phyloP scores from a whole-genome alignment of 345 rosid species.

The Salix dunnii region DNA sequence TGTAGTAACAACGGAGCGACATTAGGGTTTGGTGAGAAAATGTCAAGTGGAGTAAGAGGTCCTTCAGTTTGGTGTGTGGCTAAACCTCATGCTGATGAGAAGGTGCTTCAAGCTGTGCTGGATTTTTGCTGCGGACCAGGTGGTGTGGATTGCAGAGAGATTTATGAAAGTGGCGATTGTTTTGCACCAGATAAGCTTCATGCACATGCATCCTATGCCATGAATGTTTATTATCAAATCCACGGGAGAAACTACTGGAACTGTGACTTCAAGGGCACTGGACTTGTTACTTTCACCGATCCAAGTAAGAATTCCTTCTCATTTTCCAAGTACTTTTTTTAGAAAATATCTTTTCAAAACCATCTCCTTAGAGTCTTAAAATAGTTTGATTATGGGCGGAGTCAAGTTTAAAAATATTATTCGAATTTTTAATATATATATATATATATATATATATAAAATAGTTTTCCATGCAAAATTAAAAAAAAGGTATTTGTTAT shows the following conservation, averaged over 20 bases:
- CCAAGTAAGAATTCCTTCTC: conserved; percentile 41
- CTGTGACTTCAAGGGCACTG: conserved; percentile 66
- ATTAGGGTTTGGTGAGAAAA: conserved; percentile 28
- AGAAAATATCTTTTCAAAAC: too few relatives aligned
- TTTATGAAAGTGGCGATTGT: conserved; percentile 43
- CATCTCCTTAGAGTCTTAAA: too few relatives aligned
- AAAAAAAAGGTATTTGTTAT: too few relatives aligned
- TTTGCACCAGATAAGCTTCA: conserved; percentile 51
- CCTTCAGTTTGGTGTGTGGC: conserved; percentile 77
- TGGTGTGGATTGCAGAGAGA: conserved; percentile 66
- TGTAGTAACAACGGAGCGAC: conserved; percentile 44
- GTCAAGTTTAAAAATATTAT: too few relatives aligned
- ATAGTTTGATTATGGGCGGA: background rate
- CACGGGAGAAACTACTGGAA: conserved; percentile 78
- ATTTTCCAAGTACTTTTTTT: too few relatives aligned
- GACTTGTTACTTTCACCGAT: conserved; percentile 60
- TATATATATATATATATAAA: too few relatives aligned
- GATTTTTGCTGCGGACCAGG: conserved; percentile 65
- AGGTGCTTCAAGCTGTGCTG: conserved; percentile 49
- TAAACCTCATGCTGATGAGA: conserved; percentile 62
- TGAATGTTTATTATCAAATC: conserved; percentile 67
- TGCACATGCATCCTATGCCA: conserved; percentile 63
- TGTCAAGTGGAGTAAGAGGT: conserved; percentile 30
- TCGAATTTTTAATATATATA: too few relatives aligned
- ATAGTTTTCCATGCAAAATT: too few relatives aligned